Evolutionary conservation across 2,329 filamentous ascomycete genomes (phyloP).

Genomic region (Botrytis aclada): DNA sequence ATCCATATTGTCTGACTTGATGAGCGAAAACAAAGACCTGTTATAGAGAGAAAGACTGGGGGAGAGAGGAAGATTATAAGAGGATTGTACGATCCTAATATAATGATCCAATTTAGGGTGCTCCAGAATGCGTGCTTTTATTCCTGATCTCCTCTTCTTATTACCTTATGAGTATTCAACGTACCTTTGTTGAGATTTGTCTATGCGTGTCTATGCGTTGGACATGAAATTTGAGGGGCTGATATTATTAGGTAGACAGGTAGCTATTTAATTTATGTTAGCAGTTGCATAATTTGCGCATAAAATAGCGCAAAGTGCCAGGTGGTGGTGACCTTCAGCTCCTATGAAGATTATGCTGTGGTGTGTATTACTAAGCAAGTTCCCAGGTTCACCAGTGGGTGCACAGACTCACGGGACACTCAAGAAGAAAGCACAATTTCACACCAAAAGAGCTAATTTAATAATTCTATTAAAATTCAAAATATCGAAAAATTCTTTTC

Average conservation of each 20-base stretch:
- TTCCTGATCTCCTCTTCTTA: background rate
- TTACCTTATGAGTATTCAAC: conserved; percentile 10
- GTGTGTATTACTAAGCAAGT: background rate
- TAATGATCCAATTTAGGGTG: background rate
- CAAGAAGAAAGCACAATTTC: no score
- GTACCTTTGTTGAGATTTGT: conserved; percentile 11
- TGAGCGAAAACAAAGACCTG: conserved; percentile 1
- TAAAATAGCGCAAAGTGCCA: conserved; percentile 3
- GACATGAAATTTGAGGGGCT: conserved; percentile 13
- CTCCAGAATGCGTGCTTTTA: background rate
- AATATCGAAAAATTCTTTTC: no score
- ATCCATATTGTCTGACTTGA: conserved; percentile 43
- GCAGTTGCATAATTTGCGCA: conserved; percentile 9
- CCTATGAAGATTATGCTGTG: background rate
- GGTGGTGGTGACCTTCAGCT: background rate
- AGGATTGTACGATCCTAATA: background rate
- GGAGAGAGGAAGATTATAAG: background rate
- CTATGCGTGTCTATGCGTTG: conserved; percentile 18
- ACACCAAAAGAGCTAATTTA: no score
- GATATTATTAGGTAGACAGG: background rate
- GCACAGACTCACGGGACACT: no score
- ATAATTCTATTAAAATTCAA: no score
- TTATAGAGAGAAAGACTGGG: background rate
- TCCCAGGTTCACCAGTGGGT: background rate
- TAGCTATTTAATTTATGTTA: background rate